Conservation (phyloP, 2,329 filamentous ascomycete genomes). For the Didymellaceae sp. region DNA sequence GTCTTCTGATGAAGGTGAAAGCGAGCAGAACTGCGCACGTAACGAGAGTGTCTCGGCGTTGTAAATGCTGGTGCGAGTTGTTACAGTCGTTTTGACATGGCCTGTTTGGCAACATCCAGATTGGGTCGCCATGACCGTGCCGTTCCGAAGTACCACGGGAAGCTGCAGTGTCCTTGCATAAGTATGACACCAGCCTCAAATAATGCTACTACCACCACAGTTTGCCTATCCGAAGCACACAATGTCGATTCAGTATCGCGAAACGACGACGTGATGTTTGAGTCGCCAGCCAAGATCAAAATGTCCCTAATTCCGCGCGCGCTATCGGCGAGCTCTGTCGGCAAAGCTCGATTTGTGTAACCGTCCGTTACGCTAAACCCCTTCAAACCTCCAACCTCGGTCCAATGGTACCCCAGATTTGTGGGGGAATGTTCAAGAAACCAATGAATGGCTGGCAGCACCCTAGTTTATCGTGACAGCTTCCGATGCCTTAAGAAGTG, state of each 20-base stretch:
- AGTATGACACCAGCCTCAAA: too few relatives aligned
- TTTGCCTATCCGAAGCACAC: too few relatives aligned
- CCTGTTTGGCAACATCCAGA: too few relatives aligned
- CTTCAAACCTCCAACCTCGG: background rate
- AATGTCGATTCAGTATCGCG: background rate
- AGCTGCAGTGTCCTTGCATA: background rate
- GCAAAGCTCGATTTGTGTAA: background rate
- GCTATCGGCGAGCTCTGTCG: background rate
- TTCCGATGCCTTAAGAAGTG: slow-evolving; percentile 1
- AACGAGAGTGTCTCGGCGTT: too few relatives aligned
- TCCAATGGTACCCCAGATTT: slow-evolving; percentile 14
- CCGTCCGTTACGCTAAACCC: background rate
- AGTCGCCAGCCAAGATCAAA: background rate
- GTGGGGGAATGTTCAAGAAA: slow-evolving; percentile 5
- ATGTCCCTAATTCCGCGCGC: background rate
- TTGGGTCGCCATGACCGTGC: slow-evolving; percentile 1
- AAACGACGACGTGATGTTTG: background rate
- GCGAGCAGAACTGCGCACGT: too few relatives aligned
- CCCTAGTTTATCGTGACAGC: background rate
- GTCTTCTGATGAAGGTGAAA: too few relatives aligned
- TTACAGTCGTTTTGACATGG: background rate
- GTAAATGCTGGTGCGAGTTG: too few relatives aligned
- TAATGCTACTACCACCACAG: background rate
- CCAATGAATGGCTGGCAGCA: background rate
- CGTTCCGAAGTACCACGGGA: background rate